Conservation (phyloP, 2,329 filamentous ascomycete species). For the Nannizziopsis arthrosporioides region DNA sequence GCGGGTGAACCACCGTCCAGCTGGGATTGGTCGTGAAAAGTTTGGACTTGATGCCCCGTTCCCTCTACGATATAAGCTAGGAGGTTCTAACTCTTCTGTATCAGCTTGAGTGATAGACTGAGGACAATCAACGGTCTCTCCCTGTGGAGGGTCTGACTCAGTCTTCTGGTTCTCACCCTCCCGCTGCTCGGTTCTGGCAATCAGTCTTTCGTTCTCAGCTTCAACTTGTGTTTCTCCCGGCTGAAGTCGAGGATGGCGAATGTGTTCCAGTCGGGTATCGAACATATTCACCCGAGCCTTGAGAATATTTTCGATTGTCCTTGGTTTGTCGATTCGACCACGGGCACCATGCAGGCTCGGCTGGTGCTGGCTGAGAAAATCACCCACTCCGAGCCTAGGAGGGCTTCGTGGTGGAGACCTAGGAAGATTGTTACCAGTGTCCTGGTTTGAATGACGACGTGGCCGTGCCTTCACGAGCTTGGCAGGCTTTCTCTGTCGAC, state of each 20-base stretch:
- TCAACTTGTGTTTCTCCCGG: background rate
- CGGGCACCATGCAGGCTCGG: constrained; percentile 10
- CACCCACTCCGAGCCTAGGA: constrained; percentile 1
- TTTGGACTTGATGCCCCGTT: constrained; percentile 12
- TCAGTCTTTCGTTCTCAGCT: background rate
- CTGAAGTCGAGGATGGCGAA: background rate
- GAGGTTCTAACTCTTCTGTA: background rate
- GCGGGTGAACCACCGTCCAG: constrained; percentile 5
- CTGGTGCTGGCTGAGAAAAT: constrained; percentile 7
- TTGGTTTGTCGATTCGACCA: constrained; percentile 13
- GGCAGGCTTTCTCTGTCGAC: background rate
- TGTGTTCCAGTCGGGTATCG: background rate
- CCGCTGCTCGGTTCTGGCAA: no score
- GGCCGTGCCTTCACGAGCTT: constrained; percentile 7
- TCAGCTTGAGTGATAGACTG: background rate
- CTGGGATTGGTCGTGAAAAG: constrained; percentile 13
- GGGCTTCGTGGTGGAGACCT: background rate
- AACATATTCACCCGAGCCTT: constrained; percentile 1
- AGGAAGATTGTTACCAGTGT: background rate
- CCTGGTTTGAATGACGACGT: background rate
- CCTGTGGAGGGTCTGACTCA: background rate
- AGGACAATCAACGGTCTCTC: background rate
- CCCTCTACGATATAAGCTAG: background rate
- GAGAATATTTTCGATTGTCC: constrained; percentile 5
- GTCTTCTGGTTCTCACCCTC: background rate